Evolutionary conservation across 2,329 filamentous ascomycete species (phyloP), one percentile per base, ranked within the genome.

Genomic region (Diaporthe sp.): DNA sequence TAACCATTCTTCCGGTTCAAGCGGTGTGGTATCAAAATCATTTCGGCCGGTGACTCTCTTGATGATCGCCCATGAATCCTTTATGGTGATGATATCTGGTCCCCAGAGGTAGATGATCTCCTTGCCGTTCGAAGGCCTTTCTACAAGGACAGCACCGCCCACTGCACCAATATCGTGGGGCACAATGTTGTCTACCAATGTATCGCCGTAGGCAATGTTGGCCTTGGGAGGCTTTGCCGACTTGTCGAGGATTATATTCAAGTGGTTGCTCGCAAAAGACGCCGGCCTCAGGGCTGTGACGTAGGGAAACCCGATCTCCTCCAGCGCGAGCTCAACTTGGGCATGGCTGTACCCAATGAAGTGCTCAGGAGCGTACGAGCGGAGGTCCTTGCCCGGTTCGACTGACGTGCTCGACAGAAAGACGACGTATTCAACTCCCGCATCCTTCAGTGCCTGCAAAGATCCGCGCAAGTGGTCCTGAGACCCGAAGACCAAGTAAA

Each of bases 101-200:
- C 85, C 85, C 66, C 80, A 81, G 15, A 87, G 73, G 66, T 79
- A 80, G 22, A 86, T 81, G 17, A 76, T 75, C 25, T 80, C 79
- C 27, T 82, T 78, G 39, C 76, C 78, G 30, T 79, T 76, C 6
- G 71, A 74, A 12, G 79, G 77, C 2, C 82, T 81, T 25, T 81
- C 77, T 2, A 79, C 83, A 3, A 88, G 80, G 12, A 87, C 77
- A 0, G 76, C 80, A 4, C 85, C 87, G 39, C 77, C 77, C 3
- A 86, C 86, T 25, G 79, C 76, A 15, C 87, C 87, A 56, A 89
- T 87, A 76, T 88, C 86, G 2, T 78, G 78, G 0, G 85, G 83
- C 0, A 82, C 77, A 65, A 88, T 84, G 30, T 76, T 81, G 76
- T 89, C 87, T 3, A 84, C 53, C 50, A 79, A 80, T 19, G 85